A percentile compares a stretch with the other conserved stretches of the same genome.
Evolutionary conservation across 2,329 filamentous ascomycete genomes (phyloP).

Genomic region (Trichothecium roseum): DNA sequence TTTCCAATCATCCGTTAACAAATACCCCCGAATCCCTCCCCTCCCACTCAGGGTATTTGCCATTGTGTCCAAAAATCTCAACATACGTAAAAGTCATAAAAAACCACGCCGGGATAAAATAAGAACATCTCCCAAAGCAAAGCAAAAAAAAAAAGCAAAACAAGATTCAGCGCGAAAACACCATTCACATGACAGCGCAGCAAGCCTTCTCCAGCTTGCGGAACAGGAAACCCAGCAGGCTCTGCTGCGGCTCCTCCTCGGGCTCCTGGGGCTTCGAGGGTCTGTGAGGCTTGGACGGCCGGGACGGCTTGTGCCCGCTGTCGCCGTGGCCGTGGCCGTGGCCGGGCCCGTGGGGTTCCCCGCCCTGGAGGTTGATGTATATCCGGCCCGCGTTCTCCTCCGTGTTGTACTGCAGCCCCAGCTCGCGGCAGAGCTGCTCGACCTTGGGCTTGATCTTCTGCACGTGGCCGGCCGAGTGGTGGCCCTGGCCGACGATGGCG

Average conservation of each 20-base stretch:
- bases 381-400: constrained; percentile 87
- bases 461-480: constrained; percentile 71
- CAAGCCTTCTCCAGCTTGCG: constrained; percentile 58
- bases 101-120: no score
- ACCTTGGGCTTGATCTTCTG: constrained; percentile 96
- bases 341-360: constrained; percentile 43
- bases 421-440: constrained; percentile 72
- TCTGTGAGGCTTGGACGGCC: constrained; percentile 28
- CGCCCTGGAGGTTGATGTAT: constrained; percentile 76
- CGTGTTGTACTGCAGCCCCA: constrained; percentile 72
- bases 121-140: no score
- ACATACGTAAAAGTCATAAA: no score
- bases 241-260: constrained; percentile 50
- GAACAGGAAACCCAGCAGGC: constrained; percentile 48
- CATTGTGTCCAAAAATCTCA: no score
- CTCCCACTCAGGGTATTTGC: no score
- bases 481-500: constrained; percentile 93
- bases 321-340: constrained; percentile 12
- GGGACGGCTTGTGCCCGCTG: constrained; percentile 21
- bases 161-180: neutral
- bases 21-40: no score
- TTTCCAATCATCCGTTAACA: no score
- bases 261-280: constrained; percentile 32
- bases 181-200: constrained; percentile 62
- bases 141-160: neutral